Conservation (phyloP, 768 basidiomycete species). For the Naganishia onofrii region DNA sequence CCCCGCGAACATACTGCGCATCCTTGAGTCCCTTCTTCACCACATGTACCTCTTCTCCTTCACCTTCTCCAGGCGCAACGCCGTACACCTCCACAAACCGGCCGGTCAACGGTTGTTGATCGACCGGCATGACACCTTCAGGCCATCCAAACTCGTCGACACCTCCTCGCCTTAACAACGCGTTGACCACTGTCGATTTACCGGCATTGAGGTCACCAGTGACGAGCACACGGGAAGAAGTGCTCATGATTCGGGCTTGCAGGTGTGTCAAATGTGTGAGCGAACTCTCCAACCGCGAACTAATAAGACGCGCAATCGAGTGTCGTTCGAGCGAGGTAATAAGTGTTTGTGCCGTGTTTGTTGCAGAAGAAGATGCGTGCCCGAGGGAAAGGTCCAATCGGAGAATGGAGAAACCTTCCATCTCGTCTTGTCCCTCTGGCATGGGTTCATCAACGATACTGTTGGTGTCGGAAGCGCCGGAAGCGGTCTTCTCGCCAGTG, state of each 20-base stretch:
- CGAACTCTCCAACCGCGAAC: slow-evolving; percentile 73
- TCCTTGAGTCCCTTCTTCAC: slow-evolving; percentile 56
- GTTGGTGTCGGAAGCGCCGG: neutral
- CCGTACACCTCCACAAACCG: slow-evolving; percentile 96
- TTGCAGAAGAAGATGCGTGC: slow-evolving; percentile 60
- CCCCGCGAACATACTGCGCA: slow-evolving; percentile 62
- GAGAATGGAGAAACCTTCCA: slow-evolving; percentile 73
- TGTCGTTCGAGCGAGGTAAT: slow-evolving; percentile 89
- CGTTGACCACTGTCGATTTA: slow-evolving; percentile 97
- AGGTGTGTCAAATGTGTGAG: slow-evolving; percentile 79
- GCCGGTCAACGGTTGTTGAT: slow-evolving; percentile 96
- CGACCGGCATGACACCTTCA: slow-evolving; percentile 76
- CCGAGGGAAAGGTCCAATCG: slow-evolving; percentile 91
- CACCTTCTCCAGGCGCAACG: slow-evolving; percentile 55
- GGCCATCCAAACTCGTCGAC: slow-evolving; percentile 31
- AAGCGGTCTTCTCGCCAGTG: neutral
- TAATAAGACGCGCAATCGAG: slow-evolving; percentile 86
- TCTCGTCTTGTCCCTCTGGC: slow-evolving; percentile 9
- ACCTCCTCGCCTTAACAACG: slow-evolving; percentile 73
- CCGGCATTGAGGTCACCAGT: slow-evolving; percentile 98
- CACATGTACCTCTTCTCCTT: slow-evolving; percentile 75
- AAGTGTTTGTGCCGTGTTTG: slow-evolving; percentile 62
- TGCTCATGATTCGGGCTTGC: slow-evolving; percentile 80
- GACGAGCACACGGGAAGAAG: slow-evolving; percentile 90
- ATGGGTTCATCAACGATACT: neutral